Evolutionary conservation across 805 yeast genomes (phyloP).

Genomic region (Metschnikowia drakensbergensis): DNA sequence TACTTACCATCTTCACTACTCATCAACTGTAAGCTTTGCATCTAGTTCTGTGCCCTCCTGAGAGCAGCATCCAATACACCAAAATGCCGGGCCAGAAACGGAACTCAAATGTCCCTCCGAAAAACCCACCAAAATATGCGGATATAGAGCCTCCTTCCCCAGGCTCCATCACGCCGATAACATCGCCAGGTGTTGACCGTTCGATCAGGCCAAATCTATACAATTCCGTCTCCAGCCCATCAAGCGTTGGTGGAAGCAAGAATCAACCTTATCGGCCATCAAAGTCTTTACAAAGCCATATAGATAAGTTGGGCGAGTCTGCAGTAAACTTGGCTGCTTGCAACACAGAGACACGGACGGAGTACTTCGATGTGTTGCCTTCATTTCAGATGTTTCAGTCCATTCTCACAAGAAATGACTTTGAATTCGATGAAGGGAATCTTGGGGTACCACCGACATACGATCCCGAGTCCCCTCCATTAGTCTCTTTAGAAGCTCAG

Average conservation of each 20-base stretch:
- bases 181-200: constrained; percentile 4
- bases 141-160: constrained; percentile 14
- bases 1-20: not conserved
- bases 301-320: constrained; percentile 22
- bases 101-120: constrained; percentile 8
- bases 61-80: not conserved
- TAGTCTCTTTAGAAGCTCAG: not conserved
- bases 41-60: not conserved
- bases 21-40: not conserved
- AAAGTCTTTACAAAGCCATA: constrained; percentile 33
- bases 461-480: constrained; percentile 25
- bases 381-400: constrained; percentile 67
- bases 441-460: constrained; percentile 35
- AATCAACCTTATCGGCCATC: constrained; percentile 34
- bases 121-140: constrained; percentile 23
- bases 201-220: not conserved
- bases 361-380: constrained; percentile 55
- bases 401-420: constrained; percentile 40
- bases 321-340: constrained; percentile 8
- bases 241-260: not conserved
- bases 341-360: constrained; percentile 17
- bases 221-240: not conserved
- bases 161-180: constrained; percentile 10
- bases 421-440: constrained; percentile 35
- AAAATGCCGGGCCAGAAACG: not conserved